phyloP scores from a whole-genome alignment of 331 rosid genomes.

The Stylosanthes scabra region DNA sequence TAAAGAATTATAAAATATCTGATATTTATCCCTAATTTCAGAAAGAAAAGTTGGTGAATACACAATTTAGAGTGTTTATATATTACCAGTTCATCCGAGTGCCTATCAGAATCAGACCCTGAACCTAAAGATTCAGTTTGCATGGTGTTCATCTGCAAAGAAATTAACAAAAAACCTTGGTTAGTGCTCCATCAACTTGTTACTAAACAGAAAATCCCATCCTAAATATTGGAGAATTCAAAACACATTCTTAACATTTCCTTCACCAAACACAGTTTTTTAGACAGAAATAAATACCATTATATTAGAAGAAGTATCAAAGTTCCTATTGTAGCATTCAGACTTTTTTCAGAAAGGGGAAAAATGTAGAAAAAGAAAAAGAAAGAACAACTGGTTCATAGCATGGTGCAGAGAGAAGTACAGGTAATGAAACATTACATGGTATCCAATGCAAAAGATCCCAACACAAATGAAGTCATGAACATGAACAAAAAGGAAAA shows the following conservation, averaged over 20 bases:
- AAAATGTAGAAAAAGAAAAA: not conserved
- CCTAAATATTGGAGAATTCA: not conserved
- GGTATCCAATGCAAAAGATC: constrained; percentile 30
- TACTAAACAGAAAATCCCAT: not conserved
- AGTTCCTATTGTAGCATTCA: not conserved
- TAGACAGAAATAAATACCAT: constrained; percentile 24
- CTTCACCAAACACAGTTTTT: not conserved
- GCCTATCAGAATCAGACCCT: constrained; percentile 67
- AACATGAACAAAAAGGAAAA: not conserved
- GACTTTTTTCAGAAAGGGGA: not conserved
- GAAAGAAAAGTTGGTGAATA: not conserved
- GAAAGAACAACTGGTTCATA: not conserved
- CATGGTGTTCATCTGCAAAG: constrained; percentile 48
- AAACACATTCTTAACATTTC: not conserved
- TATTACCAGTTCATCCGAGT: constrained; percentile 69
- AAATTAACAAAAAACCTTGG: constrained; percentile 12
- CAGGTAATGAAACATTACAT: constrained; percentile 55
- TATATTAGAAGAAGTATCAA: constrained; percentile 3
- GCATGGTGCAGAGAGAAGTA: not conserved
- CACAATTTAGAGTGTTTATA: constrained; percentile 33
- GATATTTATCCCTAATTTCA: not conserved
- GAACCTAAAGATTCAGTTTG: constrained; percentile 68
- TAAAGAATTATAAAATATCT: not conserved
- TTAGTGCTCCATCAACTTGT: constrained; percentile 1
- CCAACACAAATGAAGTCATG: not conserved